phyloP scores from a whole-genome alignment of 208 protist genomes.

The Leishmania gerbilli region DNA sequence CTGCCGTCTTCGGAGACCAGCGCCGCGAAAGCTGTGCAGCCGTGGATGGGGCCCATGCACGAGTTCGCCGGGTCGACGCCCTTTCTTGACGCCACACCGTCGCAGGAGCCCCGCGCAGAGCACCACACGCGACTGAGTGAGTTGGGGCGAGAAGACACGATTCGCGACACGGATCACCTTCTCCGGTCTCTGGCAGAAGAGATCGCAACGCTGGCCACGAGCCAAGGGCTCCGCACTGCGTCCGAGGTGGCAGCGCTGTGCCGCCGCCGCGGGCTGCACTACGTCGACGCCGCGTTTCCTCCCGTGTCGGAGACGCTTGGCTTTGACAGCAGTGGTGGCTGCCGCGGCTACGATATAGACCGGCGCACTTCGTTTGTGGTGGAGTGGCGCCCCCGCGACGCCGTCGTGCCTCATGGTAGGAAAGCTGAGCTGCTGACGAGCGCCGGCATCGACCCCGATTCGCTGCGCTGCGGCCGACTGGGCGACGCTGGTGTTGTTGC shows the following conservation, averaged over 20 bases:
- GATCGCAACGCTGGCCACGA: slow-evolving; percentile 24
- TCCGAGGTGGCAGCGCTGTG: slow-evolving; percentile 45
- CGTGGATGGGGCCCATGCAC: slow-evolving; percentile 41
- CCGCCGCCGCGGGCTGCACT: slow-evolving; percentile 40
- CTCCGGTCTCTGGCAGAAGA: slow-evolving; percentile 24
- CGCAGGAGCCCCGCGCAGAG: not conserved
- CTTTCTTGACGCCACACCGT: not conserved
- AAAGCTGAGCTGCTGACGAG: slow-evolving; percentile 27
- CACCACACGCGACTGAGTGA: slow-evolving; percentile 7
- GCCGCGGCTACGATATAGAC: slow-evolving; percentile 22
- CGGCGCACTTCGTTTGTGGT: slow-evolving; percentile 23
- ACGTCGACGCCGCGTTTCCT: slow-evolving; percentile 53
- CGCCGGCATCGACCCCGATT: slow-evolving; percentile 39
- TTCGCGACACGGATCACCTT: slow-evolving; percentile 35
- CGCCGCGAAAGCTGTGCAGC: not conserved
- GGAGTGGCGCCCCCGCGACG: slow-evolving; percentile 29
- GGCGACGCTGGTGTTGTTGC: slow-evolving; percentile 56
- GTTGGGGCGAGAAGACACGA: slow-evolving; percentile 19
- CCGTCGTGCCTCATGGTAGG: slow-evolving; percentile 20
- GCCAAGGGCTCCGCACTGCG: slow-evolving; percentile 7
- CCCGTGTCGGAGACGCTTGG: slow-evolving; percentile 49
- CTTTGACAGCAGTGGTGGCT: slow-evolving; percentile 13
- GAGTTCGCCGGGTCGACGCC: slow-evolving; percentile 2
- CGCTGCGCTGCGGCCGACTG: slow-evolving; percentile 35
- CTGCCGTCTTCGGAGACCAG: not conserved